A percentile compares a stretch with the other conserved stretches of the same genome.
Conservation (phyloP, 2,329 filamentous ascomycete species). For the Paraphoma chrysanthemicola region DNA sequence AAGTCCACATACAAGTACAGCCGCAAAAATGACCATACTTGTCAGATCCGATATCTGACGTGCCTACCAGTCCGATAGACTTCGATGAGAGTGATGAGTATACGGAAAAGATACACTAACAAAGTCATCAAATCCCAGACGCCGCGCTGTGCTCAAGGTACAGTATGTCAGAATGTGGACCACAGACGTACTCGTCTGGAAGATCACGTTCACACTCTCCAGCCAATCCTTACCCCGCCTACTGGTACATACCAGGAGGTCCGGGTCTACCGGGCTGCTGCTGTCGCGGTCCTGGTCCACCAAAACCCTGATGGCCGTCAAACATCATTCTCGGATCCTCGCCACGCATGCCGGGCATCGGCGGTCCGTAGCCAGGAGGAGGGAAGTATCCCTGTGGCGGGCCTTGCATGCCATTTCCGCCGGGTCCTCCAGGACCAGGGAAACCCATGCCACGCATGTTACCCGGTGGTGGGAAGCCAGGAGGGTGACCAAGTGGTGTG, state of each 20-base stretch:
- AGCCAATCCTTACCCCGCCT: neutral
- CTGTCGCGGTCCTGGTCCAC: constrained; percentile 35
- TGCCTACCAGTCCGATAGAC: neutral
- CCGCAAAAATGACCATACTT: neutral
- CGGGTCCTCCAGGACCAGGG: constrained; percentile 35
- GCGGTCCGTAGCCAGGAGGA: constrained; percentile 41
- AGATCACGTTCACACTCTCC: neutral
- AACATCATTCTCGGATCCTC: constrained; percentile 48
- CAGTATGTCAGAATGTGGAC: constrained; percentile 4
- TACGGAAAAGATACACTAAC: neutral
- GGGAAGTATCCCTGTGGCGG: constrained; percentile 47
- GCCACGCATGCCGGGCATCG: constrained; percentile 38
- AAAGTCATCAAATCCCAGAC: neutral
- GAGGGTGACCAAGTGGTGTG: constrained; percentile 47
- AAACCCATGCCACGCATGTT: constrained; percentile 39
- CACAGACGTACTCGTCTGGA: neutral
- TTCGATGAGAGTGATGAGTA: neutral
- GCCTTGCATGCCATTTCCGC: constrained; percentile 41
- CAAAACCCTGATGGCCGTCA: constrained; percentile 38
- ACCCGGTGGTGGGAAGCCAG: constrained; percentile 40
- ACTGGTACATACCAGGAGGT: constrained; percentile 43
- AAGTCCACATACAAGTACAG: neutral
- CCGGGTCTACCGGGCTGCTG: constrained; percentile 34
- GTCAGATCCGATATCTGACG: constrained; percentile 1
- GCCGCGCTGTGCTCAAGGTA: constrained; percentile 5